These are phyloP conservation scores for Anastatica hierochuntica DNA, from an alignment of 345 rosid species.

Conservation along the genomic window DNA sequence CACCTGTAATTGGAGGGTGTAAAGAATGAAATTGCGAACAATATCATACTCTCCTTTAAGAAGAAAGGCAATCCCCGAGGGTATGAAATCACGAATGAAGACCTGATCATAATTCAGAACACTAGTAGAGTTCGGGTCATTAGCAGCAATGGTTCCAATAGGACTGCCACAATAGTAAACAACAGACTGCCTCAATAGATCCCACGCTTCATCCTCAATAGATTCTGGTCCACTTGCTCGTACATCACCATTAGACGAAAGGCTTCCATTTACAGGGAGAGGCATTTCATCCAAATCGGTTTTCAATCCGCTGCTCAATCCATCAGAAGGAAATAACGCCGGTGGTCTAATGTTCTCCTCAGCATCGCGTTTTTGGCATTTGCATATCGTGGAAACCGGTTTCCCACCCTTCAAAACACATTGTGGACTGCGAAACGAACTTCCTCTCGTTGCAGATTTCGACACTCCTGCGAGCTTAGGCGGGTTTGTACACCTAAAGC, in stretches of 20 bases:
- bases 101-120: constrained; percentile 85
- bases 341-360: constrained; percentile 24
- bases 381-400: constrained; percentile 35
- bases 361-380: constrained; percentile 47
- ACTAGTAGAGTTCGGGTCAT: constrained; percentile 55
- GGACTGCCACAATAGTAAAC: constrained; percentile 84
- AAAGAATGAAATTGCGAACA: constrained; percentile 75
- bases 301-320: constrained; percentile 13
- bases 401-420: too few species aligned
- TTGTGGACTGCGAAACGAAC: too few species aligned
- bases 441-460: too few species aligned
- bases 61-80: constrained; percentile 90
- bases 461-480: constrained; percentile 13
- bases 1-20: constrained; percentile 97
- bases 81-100: constrained; percentile 89
- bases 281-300: constrained; percentile 25
- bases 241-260: constrained; percentile 25
- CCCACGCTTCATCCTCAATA: constrained; percentile 88
- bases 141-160: constrained; percentile 90
- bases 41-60: constrained; percentile 90
- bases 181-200: constrained; percentile 51
- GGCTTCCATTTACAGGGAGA: constrained; percentile 24
- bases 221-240: constrained; percentile 35
- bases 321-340: constrained; percentile 29
- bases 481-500: constrained; percentile 4